Base-by-base conservation (phyloP, 768 basidiomycete species). In the Suillus lakei region DNA sequence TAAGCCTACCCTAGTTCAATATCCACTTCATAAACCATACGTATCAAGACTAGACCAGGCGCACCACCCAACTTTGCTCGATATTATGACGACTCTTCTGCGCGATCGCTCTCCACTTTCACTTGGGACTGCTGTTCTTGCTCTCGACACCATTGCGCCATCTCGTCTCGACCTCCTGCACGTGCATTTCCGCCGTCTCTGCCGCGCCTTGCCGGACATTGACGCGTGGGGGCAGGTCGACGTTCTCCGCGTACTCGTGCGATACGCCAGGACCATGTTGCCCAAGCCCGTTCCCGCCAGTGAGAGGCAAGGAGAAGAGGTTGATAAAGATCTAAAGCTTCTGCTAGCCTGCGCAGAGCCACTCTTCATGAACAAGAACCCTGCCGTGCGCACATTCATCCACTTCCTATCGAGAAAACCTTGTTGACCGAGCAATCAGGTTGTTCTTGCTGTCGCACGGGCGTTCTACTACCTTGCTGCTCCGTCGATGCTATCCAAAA, bases 171-270 rank as follows among this genome's bases (percentile, higher is more conserved):
- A 97, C 72, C 86, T 98, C 15, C 77, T 99, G 2, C 98, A 99
- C 72, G 84, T 85, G 21, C 93, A 98, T 69, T 99, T 93, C 71
- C 84, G 96, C 28, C 87, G 93, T 32, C 80, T 96, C 36, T 98
- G 95, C 73, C 84, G 85, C 50, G 81, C 92, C n/a, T 80, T 99
- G 3, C 84, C 95, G 39, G 96, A 99, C 71, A 89, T 91, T 5
- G 98, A 99, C 71, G 97, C 98, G 75, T 99, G 98, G 98, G 96
- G 95, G 0, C 98, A 98, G 76, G 86, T 91, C 7, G 86, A 90
- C 54, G 76, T 95, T 23, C 82, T 97, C 66, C 85, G 90, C 51
- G 82, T 99, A 16, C 83, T 99, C 38, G 78, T 89, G 63, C 82
- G 92, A 65, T 99, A 99, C 73, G 92, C 87, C 3, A 81, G 96